phyloP scores from a whole-genome alignment of 768 basidiomycete species.

The Glaciozyma martinii region DNA sequence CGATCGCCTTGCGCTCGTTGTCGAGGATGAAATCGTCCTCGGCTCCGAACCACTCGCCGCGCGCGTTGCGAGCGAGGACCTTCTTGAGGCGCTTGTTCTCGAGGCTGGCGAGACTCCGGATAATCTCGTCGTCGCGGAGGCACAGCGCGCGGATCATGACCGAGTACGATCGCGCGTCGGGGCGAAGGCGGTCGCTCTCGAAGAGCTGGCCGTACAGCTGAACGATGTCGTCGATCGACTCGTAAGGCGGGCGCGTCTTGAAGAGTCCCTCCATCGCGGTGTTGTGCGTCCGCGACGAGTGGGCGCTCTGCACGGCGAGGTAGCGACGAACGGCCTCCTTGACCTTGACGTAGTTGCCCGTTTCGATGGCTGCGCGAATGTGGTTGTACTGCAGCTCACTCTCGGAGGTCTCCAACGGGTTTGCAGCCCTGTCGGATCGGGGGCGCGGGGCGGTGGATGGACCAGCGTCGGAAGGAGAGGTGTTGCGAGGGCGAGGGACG shows the following conservation, averaged over 20 bases:
- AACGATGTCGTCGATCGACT: constrained; percentile 52
- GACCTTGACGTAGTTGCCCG: not conserved
- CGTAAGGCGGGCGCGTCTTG: constrained; percentile 41
- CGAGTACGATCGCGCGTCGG: constrained; percentile 57
- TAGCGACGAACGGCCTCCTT: constrained; percentile 14
- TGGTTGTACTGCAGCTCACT: not conserved
- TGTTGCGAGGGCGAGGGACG: not conserved
- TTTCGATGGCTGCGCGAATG: not conserved
- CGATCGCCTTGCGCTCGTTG: not conserved
- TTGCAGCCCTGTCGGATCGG: too few species aligned
- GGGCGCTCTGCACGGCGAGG: constrained; percentile 9
- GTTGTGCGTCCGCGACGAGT: constrained; percentile 51
- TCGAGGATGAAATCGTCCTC: not conserved
- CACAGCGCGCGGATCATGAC: constrained; percentile 56
- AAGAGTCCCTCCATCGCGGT: constrained; percentile 52
- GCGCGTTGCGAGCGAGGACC: not conserved
- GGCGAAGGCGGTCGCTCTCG: constrained; percentile 48
- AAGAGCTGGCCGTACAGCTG: constrained; percentile 68
- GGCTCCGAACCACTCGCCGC: not conserved
- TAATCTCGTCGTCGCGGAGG: constrained; percentile 59
- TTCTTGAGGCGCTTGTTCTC: constrained; percentile 20
- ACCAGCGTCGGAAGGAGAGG: not conserved
- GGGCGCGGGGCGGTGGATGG: too few species aligned
- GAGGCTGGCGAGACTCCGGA: constrained; percentile 41
- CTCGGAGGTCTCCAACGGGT: too few species aligned